These are phyloP conservation scores for Anethum foeniculum DNA, from an alignment of 140 eudicot species.

Conservation along the genomic window DNA sequence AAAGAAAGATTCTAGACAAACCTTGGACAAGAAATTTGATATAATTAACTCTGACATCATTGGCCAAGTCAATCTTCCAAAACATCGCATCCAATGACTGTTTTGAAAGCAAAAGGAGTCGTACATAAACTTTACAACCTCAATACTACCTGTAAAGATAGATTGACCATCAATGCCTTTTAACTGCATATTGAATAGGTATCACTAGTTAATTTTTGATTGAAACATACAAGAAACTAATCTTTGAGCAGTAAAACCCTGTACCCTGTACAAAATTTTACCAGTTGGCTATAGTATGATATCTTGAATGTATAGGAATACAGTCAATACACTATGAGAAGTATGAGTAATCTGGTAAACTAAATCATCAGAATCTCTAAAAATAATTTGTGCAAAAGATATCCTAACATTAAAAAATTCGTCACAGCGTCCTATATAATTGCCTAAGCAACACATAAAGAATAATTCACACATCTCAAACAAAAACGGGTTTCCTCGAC, in stretches of 20 bases:
- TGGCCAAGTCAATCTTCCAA: constrained; percentile 98
- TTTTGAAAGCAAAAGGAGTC: constrained; percentile 54
- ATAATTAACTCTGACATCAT: constrained; percentile 86
- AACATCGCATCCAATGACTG: constrained; percentile 66
- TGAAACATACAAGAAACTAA: background rate
- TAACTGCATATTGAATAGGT: constrained; percentile 31
- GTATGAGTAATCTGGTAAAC: background rate
- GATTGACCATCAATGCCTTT: constrained; percentile 53
- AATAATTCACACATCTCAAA: background rate
- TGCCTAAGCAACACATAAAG: background rate
- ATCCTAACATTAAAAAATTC: background rate
- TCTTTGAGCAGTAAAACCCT: background rate
- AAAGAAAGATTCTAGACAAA: constrained; percentile 23
- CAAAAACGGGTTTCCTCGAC: background rate
- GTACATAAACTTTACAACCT: constrained; percentile 48
- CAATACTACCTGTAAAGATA: constrained; percentile 49
- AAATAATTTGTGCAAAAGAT: background rate
- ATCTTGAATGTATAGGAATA: background rate
- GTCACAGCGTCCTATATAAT: background rate
- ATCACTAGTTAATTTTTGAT: constrained; percentile 1
- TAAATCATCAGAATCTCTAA: background rate
- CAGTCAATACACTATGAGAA: background rate
- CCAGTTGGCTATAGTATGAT: background rate
- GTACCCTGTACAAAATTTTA: background rate
- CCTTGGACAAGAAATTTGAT: constrained; percentile 85